phyloP scores from a whole-genome alignment of 176 grass and related monocot species.

The Juncus effusus region DNA sequence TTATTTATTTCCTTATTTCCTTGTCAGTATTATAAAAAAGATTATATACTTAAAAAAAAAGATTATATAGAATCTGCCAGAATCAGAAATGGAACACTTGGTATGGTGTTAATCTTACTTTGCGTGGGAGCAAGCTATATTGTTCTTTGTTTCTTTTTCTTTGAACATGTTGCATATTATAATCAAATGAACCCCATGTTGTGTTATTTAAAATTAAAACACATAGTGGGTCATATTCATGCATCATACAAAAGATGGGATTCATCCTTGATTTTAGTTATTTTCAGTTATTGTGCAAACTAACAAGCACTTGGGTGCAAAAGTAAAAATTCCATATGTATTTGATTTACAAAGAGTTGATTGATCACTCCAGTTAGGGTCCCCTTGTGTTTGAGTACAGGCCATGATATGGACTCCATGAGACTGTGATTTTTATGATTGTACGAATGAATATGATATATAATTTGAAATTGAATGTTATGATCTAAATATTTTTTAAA shows the following conservation, averaged over 20 bases:
- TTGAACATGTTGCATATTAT: conserved; percentile 25
- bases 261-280: conserved; percentile 20
- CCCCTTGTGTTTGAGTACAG: too few relatives aligned
- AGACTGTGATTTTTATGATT: too few relatives aligned
- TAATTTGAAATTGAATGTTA: too few relatives aligned
- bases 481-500: too few relatives aligned
- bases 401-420: too few relatives aligned
- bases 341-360: not conserved
- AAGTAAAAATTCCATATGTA: conserved; percentile 15
- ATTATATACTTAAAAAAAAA: too few relatives aligned
- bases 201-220: conserved; percentile 9
- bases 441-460: too few relatives aligned
- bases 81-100: too few relatives aligned
- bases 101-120: conserved; percentile 5
- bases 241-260: not conserved
- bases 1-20: too few relatives aligned
- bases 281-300: conserved; percentile 19
- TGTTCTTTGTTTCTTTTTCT: conserved; percentile 25
- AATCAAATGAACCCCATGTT: conserved; percentile 20
- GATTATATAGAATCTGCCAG: too few relatives aligned
- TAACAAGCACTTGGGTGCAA: conserved; percentile 17
- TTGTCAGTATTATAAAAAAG: too few relatives aligned
- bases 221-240: not conserved
- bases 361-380: conserved; percentile 6
- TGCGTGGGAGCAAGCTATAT: conserved; percentile 32